Percentiles rank a stretch among this genome's conserved stretches.
Evolutionary conservation across 441 rosid genomes (phyloP).

Genomic region (Erodium trifolium): DNA sequence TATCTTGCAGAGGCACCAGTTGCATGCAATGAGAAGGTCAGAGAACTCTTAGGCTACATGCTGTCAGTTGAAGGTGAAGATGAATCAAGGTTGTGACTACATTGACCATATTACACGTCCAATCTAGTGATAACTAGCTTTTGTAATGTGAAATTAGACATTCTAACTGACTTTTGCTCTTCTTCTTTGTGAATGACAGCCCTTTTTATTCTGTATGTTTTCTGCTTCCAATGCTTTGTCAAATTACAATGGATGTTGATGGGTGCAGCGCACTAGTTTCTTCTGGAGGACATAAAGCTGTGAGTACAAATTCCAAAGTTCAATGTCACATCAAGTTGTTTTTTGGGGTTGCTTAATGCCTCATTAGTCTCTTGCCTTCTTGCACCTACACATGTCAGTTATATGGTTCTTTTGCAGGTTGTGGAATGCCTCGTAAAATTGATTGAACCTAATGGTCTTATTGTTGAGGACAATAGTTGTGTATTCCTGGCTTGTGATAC

Average conservation of each 20-base stretch:
- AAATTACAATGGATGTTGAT: slow-evolving; percentile 58
- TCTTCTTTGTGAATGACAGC: slow-evolving; percentile 35
- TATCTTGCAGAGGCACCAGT: slow-evolving; percentile 83
- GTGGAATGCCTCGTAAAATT: slow-evolving; percentile 56
- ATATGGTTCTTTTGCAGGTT: slow-evolving; percentile 41
- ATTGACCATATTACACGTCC: neutral
- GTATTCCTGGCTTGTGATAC: slow-evolving; percentile 84
- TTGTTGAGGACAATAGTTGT: slow-evolving; percentile 35
- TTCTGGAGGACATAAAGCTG: slow-evolving; percentile 55
- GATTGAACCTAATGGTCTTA: slow-evolving; percentile 30
- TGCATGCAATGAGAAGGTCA: slow-evolving; percentile 67
- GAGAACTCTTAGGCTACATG: slow-evolving; percentile 65
- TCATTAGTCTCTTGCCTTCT: no score
- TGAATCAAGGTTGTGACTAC: slow-evolving; percentile 56
- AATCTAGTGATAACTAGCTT: neutral
- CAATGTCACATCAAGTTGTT: neutral
- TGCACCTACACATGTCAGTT: neutral
- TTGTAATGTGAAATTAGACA: neutral
- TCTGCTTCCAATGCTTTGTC: slow-evolving; percentile 85
- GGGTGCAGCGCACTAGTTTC: slow-evolving; percentile 61
- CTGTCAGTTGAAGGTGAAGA: slow-evolving; percentile 77
- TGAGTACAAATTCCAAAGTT: slow-evolving; percentile 29
- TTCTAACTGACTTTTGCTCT: slow-evolving; percentile 16
- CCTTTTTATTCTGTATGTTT: slow-evolving; percentile 67
- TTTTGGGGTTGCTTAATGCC: neutral